Evolutionary conservation across 1,284 basidiomycete species (phyloP), one percentile per base, ranked within the genome.

Genomic region (Meira nashicola): DNA sequence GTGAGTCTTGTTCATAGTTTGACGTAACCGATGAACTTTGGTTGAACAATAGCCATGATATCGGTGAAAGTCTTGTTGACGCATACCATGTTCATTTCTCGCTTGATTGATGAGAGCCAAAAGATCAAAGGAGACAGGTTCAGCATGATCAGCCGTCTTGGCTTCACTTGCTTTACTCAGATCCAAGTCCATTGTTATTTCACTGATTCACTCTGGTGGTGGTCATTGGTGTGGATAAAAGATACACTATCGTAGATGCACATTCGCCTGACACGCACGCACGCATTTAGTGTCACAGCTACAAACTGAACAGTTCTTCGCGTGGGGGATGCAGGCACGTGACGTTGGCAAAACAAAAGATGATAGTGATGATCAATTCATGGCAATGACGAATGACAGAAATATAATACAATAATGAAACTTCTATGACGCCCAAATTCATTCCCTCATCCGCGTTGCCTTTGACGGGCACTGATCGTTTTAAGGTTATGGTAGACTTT

Each of bases 21-120:
- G 88, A 62, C 92, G 86, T 52, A 95, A 82, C 48, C 91, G 87
- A 80, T 94, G 91, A 0, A 90, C 88, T 75, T 90, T 87, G 78
- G 90, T 90, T 14, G 89, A 85, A 77, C 92, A 95, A 73, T 93
- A 92, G 70, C 89, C 90, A 66, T 89, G 84, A 80, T 93, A 93
- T 59, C 90, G 86, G 66, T 84, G 82, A 79, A 86, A 87, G 78
- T 96, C 92, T 74, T 87, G 89, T 76, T 90, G 92, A 62, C 92
- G 86, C 67, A 94, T 82, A 21, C 92, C 92, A 77, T 94, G 93
- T 33, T 89, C 87, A 68, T 84, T 92, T 60, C 92, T 86, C 74
- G 95, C 92, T 78, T 92, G 88, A 78, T 91, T 92, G 56, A 87
- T 86, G 61, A 92, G 83, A 76, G 87, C 85, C 44, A 95, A 83